These are phyloP conservation scores for Fonsecaea erecta DNA, from an alignment of 2,329 filamentous ascomycete species.

Conservation along the genomic window DNA sequence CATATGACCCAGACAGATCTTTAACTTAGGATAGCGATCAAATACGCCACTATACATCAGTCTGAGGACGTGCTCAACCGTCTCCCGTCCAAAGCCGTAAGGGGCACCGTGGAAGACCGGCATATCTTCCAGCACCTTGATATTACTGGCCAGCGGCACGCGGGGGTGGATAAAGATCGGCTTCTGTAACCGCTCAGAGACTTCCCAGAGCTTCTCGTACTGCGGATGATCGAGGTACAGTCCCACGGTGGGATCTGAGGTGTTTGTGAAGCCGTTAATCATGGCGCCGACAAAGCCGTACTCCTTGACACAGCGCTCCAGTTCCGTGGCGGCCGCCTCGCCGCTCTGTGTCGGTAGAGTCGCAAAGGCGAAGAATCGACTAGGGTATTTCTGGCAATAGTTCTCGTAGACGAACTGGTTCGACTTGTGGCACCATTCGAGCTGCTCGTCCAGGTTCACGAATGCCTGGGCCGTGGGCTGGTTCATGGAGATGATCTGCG, in stretches of 20 bases:
- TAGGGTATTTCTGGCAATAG: slow-evolving; percentile 37
- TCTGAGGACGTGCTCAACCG: slow-evolving; percentile 43
- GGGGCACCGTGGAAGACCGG: slow-evolving; percentile 33
- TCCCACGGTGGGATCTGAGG: slow-evolving; percentile 49
- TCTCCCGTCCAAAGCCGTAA: slow-evolving; percentile 46
- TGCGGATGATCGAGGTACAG: slow-evolving; percentile 50
- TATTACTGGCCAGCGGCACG: slow-evolving; percentile 32
- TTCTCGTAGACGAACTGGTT: slow-evolving; percentile 36
- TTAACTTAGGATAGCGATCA: slow-evolving; percentile 59
- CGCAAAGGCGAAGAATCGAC: slow-evolving; percentile 50
- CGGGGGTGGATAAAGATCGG: slow-evolving; percentile 59
- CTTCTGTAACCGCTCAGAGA: slow-evolving; percentile 51
- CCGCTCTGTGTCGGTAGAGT: slow-evolving; percentile 49
- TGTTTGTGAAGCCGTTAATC: slow-evolving; percentile 60
- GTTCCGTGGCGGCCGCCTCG: slow-evolving; percentile 43
- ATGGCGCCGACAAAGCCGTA: slow-evolving; percentile 55
- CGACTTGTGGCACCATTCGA: slow-evolving; percentile 20
- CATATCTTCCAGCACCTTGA: slow-evolving; percentile 34
- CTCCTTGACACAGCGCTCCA: slow-evolving; percentile 47
- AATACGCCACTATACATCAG: slow-evolving; percentile 61
- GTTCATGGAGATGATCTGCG: slow-evolving; percentile 29
- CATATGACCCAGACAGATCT: slow-evolving; percentile 60
- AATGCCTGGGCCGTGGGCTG: slow-evolving; percentile 26
- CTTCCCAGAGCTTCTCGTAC: slow-evolving; percentile 50
- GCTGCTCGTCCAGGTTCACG: slow-evolving; percentile 18